Conservation (phyloP, 2,329 filamentous ascomycete genomes). For the Pseudohalonectria lignicola region DNA sequence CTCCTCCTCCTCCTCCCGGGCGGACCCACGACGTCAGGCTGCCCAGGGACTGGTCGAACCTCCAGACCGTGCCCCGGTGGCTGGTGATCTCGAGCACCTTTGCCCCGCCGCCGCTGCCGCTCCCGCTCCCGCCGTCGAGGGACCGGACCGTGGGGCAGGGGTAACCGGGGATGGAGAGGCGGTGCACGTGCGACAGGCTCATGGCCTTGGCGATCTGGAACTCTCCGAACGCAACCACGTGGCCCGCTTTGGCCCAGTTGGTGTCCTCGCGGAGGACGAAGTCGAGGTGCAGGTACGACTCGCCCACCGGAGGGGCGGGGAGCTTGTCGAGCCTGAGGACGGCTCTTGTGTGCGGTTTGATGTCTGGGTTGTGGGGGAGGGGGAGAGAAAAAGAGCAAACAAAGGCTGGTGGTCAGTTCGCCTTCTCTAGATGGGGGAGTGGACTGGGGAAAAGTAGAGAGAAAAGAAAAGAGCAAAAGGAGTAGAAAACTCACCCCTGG, state of each 20-base stretch:
- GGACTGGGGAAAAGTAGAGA: no score
- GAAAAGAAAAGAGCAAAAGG: no score
- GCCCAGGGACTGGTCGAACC: conserved; percentile 30
- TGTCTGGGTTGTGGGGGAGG: conserved; percentile 13
- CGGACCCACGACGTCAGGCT: conserved; percentile 29
- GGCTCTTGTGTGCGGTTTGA: conserved; percentile 30
- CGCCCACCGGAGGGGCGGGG: conserved; percentile 15
- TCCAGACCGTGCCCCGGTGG: conserved; percentile 25
- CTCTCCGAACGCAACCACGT: conserved; percentile 40
- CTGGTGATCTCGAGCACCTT: conserved; percentile 21
- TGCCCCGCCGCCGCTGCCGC: no score
- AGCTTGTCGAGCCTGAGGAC: conserved; percentile 21
- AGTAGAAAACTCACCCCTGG: conserved; percentile 20
- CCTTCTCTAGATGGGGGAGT: no score
- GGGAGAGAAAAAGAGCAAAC: no score
- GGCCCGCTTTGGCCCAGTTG: conserved; percentile 39
- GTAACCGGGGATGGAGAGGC: not conserved
- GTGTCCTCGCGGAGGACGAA: conserved; percentile 31
- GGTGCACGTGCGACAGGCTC: conserved; percentile 3
- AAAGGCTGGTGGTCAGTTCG: no score
- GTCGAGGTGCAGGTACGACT: conserved; percentile 35
- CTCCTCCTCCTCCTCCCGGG: conserved; percentile 2
- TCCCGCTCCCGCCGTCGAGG: not conserved
- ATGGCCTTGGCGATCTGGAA: conserved; percentile 22
- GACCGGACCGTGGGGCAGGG: not conserved